These are phyloP conservation scores for Arctium minus DNA, from an alignment of 129 eudicot species.

Conservation along the genomic window DNA sequence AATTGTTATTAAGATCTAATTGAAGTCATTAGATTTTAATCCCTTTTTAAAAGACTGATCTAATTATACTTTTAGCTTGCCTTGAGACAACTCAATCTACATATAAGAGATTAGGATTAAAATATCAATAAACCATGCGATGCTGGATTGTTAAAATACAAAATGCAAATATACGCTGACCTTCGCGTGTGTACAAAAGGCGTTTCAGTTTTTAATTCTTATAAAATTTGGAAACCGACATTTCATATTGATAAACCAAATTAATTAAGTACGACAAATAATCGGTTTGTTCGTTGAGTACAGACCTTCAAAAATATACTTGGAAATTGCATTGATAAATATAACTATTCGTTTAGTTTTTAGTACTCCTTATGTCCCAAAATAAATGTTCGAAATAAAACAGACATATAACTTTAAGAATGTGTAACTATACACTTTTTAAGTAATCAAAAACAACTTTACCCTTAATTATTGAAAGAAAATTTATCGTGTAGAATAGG, in stretches of 20 bases:
- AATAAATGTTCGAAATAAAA: no score
- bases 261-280: background rate
- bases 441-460: no score
- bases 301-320: background rate
- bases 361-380: background rate
- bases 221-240: background rate
- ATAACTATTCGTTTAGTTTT: background rate
- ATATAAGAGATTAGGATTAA: background rate
- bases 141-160: background rate
- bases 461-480: no score
- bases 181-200: background rate
- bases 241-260: background rate
- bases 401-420: no score
- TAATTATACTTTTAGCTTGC: background rate
- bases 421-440: no score
- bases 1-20: no score
- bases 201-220: background rate
- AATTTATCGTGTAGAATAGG: no score
- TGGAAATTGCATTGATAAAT: background rate
- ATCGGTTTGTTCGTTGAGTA: background rate
- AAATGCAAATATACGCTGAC: background rate
- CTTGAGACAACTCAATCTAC: background rate
- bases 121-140: background rate
- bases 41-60: background rate
- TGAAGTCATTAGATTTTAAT: no score